These are phyloP conservation scores for Paraphaeosphaeria minitans DNA, from an alignment of 2,329 filamentous ascomycete species.

Conservation along the genomic window DNA sequence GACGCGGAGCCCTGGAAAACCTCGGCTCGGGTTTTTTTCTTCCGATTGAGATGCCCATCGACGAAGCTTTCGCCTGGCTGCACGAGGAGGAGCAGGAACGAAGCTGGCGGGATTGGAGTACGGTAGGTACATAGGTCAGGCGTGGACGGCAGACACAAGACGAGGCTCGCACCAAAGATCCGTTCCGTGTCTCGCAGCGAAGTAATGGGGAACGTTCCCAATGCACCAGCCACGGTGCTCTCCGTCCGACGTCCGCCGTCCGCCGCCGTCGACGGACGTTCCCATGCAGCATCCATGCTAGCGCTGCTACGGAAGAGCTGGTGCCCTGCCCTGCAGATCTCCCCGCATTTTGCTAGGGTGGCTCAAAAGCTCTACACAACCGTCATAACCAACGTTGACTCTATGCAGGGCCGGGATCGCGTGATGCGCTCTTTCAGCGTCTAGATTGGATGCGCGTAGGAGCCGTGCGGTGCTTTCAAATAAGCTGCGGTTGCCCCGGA, in stretches of 20 bases:
- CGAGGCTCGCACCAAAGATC: too few species aligned
- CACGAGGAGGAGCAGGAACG: not conserved
- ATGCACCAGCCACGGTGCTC: not conserved
- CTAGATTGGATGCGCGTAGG: not conserved
- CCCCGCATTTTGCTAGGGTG: constrained; percentile 1
- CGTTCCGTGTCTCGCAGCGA: not conserved
- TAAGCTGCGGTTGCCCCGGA: not conserved
- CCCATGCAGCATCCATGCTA: constrained; percentile 1
- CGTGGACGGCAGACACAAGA: not conserved
- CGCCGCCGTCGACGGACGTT: not conserved
- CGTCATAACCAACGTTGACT: not conserved
- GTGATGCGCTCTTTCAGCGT: constrained; percentile 1
- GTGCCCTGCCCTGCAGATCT: constrained; percentile 5
- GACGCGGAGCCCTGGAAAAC: not conserved
- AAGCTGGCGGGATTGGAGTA: not conserved
- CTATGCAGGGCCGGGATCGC: not conserved
- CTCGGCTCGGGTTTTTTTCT: too few species aligned
- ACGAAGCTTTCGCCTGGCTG: too few species aligned
- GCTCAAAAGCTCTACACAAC: not conserved
- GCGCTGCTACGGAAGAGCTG: not conserved
- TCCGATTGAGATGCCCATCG: too few species aligned
- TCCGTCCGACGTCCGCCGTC: not conserved
- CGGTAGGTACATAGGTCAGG: too few species aligned
- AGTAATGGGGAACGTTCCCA: not conserved
- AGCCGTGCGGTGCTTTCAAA: not conserved